Evolutionary conservation across 2,329 filamentous ascomycete genomes (phyloP).

Genomic region (Stemphylium vesicarium): DNA sequence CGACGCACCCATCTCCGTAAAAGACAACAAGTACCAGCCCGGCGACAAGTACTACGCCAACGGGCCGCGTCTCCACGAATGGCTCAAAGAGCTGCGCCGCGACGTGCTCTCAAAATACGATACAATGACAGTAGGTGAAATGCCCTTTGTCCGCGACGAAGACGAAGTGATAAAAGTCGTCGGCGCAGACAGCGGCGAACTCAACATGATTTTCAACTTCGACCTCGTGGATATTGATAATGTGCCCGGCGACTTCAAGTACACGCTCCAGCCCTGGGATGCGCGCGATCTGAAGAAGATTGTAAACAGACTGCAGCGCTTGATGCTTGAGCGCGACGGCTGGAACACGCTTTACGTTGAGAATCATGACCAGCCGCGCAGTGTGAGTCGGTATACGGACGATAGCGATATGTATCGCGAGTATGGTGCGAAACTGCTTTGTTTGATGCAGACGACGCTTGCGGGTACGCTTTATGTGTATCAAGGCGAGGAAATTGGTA

Average conservation of each 20-base stretch:
- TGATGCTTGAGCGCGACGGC: conserved; percentile 48
- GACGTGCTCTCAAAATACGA: conserved; percentile 66
- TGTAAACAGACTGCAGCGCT: conserved; percentile 42
- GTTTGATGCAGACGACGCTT: conserved; percentile 56
- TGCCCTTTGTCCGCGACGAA: conserved; percentile 60
- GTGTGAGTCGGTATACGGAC: conserved; percentile 56
- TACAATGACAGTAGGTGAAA: conserved; percentile 70
- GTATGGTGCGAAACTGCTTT: conserved; percentile 56
- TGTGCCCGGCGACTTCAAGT: conserved; percentile 46
- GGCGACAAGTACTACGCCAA: conserved; percentile 66
- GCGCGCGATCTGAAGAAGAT: conserved; percentile 42
- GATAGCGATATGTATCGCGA: conserved; percentile 56
- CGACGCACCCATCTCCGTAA: conserved; percentile 36
- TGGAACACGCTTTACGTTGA: conserved; percentile 61
- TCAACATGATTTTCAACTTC: conserved; percentile 72
- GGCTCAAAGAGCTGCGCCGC: conserved; percentile 68
- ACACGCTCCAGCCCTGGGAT: conserved; percentile 43
- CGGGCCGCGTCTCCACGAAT: conserved; percentile 73
- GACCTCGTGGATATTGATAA: conserved; percentile 51
- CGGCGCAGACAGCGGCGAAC: conserved; percentile 54
- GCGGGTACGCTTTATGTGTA: conserved; percentile 58
- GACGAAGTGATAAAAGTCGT: conserved; percentile 57
- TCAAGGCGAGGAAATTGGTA: conserved; percentile 60
- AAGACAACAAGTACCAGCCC: conserved; percentile 50
- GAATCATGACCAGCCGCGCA: conserved; percentile 61